These are phyloP conservation scores for Pythium vanterpoolii DNA, from an alignment of 352 stramenopile species.

Conservation along the genomic window DNA sequence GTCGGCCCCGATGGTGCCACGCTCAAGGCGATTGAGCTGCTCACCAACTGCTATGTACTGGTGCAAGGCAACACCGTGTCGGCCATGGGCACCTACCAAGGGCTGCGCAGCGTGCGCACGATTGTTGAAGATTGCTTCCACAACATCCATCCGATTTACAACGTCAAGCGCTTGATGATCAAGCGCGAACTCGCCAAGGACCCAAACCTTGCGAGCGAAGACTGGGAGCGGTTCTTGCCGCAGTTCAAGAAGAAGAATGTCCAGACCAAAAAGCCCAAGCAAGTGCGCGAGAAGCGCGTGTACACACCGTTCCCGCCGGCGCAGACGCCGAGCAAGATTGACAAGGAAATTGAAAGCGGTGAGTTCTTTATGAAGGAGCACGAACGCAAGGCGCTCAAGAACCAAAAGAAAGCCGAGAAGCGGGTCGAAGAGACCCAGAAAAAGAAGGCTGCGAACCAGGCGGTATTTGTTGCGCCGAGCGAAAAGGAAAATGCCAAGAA, in stretches of 20 bases:
- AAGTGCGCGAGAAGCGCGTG: conserved; percentile 89
- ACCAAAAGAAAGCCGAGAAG: conserved; percentile 82
- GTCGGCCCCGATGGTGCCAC: conserved; percentile 98
- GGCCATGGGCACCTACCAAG: conserved; percentile 85
- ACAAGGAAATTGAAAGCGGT: conserved; percentile 98
- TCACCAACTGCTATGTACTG: conserved; percentile 99
- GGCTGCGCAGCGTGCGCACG: conserved; percentile 93
- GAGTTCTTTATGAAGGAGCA: conserved; percentile 99
- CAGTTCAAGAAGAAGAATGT: conserved; percentile 99
- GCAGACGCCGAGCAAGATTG: conserved; percentile 95
- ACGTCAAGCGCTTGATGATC: conserved; percentile 99
- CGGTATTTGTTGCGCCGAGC: conserved; percentile 68
- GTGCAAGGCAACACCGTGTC: conserved; percentile 98
- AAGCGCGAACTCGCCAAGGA: conserved; percentile 99
- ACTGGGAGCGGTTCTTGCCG: conserved; percentile 98
- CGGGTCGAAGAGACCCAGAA: conserved; percentile 58
- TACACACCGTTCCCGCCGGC: conserved; percentile 99
- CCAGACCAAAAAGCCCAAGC: conserved; percentile 93
- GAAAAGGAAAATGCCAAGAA: conserved; percentile 80
- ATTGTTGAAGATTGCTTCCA: conserved; percentile 99
- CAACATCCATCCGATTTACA: conserved; percentile 99
- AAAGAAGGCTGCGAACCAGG: conserved; percentile 69
- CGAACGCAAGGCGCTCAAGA: conserved; percentile 91
- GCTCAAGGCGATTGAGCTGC: conserved; percentile 96
- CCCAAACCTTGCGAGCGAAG: conserved; percentile 94